Evolutionary conservation across 371 early-diverging fungal genomes (phyloP).

Genomic region (Phascolomyces articulosus): DNA sequence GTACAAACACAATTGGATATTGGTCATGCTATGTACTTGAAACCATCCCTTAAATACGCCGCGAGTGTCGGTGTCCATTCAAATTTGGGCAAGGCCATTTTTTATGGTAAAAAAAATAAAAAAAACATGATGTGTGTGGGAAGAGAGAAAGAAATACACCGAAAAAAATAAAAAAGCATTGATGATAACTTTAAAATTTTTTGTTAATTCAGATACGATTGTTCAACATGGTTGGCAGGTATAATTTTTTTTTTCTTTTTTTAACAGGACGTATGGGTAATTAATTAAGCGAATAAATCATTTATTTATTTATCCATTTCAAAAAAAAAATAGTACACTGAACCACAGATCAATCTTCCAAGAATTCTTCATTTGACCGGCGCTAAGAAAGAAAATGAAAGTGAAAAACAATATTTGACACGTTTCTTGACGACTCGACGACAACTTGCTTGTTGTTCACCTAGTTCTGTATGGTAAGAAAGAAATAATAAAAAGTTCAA

Average conservation of each 20-base stretch:
- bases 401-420: constrained; percentile 39
- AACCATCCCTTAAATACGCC: constrained; percentile 49
- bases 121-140: not conserved
- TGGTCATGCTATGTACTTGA: constrained; percentile 44
- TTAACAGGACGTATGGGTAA: not conserved
- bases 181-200: not conserved
- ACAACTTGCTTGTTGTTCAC: constrained; percentile 48
- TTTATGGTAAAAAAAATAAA: constrained; percentile 38
- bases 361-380: constrained; percentile 49
- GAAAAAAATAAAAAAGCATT: not conserved
- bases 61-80: constrained; percentile 39
- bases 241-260: constrained; percentile 18
- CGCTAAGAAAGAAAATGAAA: constrained; percentile 21
- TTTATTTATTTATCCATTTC: constrained; percentile 8
- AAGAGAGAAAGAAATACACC: not conserved
- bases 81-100: constrained; percentile 51
- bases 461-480: constrained; percentile 45
- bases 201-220: constrained; percentile 39
- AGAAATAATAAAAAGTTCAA: constrained; percentile 15
- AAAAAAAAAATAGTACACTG: constrained; percentile 54
- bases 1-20: constrained; percentile 46
- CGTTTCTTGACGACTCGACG: constrained; percentile 48
- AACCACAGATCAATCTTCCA: constrained; percentile 45
- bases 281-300: not conserved
- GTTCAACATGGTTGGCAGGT: constrained; percentile 59